Conservation (phyloP, 139 green algal species). For the Cymbomonas tetramitiformis region DNA sequence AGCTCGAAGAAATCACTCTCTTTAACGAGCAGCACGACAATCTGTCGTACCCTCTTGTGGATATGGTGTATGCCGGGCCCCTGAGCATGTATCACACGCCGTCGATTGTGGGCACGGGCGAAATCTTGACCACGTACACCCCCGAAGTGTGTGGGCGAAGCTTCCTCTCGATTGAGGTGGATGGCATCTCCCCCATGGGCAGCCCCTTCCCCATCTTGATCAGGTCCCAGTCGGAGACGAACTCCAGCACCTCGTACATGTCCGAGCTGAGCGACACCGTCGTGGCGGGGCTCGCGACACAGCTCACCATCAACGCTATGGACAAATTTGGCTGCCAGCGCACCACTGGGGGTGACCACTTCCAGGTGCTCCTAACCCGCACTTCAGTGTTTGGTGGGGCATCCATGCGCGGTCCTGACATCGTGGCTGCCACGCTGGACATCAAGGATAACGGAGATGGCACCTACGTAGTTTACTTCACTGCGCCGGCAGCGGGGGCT, state of each 20-base stretch:
- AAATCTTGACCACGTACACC: constrained; percentile 2
- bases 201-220: too few species aligned
- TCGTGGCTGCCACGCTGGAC: neutral
- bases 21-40: constrained; percentile 6
- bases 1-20: too few species aligned
- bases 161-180: neutral
- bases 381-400: neutral
- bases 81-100: too few species aligned
- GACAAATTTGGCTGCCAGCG: constrained; percentile 12
- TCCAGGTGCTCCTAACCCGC: constrained; percentile 12
- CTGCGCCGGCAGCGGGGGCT: neutral
- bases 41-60: neutral
- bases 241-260: too few species aligned
- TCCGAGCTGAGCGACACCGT: neutral
- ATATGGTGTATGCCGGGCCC: too few species aligned
- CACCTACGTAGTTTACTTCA: constrained; percentile 1
- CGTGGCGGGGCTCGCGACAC: constrained; percentile 1
- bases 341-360: constrained; percentile 12
- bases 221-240: too few species aligned
- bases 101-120: neutral
- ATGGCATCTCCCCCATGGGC: too few species aligned
- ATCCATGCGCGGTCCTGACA: constrained; percentile 1
- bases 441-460: constrained; percentile 11
- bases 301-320: constrained; percentile 1
- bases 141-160: neutral